Conservation (phyloP, 176 grass and related monocot genomes). For the Oryza brachyantha region DNA sequence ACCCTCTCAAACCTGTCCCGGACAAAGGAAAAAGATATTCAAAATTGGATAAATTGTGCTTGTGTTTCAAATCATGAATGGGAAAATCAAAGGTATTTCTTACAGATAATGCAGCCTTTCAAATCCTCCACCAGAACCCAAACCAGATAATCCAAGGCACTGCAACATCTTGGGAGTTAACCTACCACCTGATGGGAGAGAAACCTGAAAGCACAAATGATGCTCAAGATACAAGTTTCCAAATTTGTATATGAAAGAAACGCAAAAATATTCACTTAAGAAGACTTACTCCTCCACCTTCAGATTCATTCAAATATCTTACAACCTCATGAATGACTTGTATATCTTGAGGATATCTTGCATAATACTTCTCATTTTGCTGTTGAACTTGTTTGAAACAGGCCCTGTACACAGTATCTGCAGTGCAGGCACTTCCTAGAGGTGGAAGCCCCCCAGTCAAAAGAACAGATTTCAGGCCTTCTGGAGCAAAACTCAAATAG, state of each 20-base stretch:
- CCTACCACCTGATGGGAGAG: constrained; percentile 79
- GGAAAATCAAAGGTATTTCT: constrained; percentile 27
- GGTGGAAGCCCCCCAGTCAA: constrained; percentile 92
- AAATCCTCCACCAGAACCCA: constrained; percentile 86
- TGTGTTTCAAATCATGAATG: constrained; percentile 1
- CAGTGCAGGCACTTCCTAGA: constrained; percentile 63
- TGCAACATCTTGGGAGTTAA: constrained; percentile 90
- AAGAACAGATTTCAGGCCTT: constrained; percentile 90
- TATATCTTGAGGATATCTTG: constrained; percentile 82
- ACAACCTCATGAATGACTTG: constrained; percentile 66
- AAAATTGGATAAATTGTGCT: neutral
- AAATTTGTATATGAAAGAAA: neutral
- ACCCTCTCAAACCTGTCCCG: constrained; percentile 77
- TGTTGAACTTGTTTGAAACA: constrained; percentile 79
- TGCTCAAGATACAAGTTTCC: constrained; percentile 16
- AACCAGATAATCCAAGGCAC: constrained; percentile 75
- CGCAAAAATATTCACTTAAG: neutral
- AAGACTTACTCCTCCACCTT: constrained; percentile 81
- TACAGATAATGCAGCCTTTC: constrained; percentile 94
- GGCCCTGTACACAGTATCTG: constrained; percentile 77
- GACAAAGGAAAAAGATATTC: constrained; percentile 20
- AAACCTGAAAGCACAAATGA: constrained; percentile 46
- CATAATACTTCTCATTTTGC: constrained; percentile 96
- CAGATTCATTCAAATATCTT: constrained; percentile 64
- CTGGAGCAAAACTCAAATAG: constrained; percentile 93